Base-by-base conservation (phyloP, 2,329 filamentous ascomycete genomes). In the Phialocephala subalpina region DNA sequence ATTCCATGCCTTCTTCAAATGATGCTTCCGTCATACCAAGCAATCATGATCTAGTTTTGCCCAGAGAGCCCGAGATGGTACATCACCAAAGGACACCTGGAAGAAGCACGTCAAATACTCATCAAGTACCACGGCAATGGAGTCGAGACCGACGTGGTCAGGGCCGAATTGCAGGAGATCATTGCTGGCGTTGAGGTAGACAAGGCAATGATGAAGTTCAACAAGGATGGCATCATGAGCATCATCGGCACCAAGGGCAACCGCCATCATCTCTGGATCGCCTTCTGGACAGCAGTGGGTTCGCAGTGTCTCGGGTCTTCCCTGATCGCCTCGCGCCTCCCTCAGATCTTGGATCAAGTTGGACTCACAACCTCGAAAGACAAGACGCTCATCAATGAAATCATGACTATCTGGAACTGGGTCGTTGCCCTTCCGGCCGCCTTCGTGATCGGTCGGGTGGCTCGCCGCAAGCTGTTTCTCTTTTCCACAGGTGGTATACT, bases 51-150 rank as follows among this genome's bases (percentile, higher is more conserved):
- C 42, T 60, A 20, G 27, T 62, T 47, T 14, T 20, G 63, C 18
- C 66, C 66, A 14, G 66, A 67, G 36, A 60, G 53, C 7, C 66
- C 66, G 3, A 75, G 85, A 60, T 88, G 67, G 82, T 83, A 75
- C 64, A 79, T 82, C 18, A 75, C 78, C 7, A 82, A 82, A 55
- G 84, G 83, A 52, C 79, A 82, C 25, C 79, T 82, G 60, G 81
- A 86, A 1, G 82, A 87, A 65, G 86, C 86, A 5, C 77, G 82
- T 0, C 74, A 75, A 1, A 78, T 87, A 1, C 81, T 89, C 2
- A 80, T 80, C n/a, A 82, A 86, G 29, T 83, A 84, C 61, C 84
- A 87, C 66, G 83, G 81, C 49, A 80, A 81, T 36, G 83, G 83
- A 22, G 79, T 85, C 64, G 29, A 74, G 20, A 76, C 73, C 9